A percentile compares a stretch with the other conserved stretches of the same genome.
These are phyloP conservation scores for Talinum fruticosum DNA, from an alignment of 148 eudicot genomes.

Conservation along the genomic window DNA sequence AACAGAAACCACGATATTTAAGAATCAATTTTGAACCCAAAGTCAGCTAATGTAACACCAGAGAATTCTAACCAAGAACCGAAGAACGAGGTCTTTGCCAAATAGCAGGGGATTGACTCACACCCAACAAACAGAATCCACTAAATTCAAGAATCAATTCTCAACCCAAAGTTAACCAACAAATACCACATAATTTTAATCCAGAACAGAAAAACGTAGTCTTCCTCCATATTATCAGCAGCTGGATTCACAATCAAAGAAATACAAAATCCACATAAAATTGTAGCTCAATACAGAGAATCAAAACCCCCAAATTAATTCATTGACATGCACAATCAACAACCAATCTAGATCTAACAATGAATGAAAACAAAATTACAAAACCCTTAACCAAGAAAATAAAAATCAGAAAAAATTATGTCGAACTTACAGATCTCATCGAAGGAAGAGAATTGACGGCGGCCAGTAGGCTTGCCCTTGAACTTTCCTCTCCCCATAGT, in stretches of 20 bases:
- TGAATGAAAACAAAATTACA: not conserved
- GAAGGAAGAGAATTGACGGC: slow-evolving; percentile 57
- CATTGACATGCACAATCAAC: not conserved
- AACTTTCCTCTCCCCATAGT: slow-evolving; percentile 68
- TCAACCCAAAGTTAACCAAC: too few relatives aligned
- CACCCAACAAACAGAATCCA: too few relatives aligned
- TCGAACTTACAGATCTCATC: slow-evolving; percentile 53
- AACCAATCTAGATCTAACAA: not conserved
- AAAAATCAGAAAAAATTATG: not conserved
- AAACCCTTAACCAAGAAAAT: slow-evolving; percentile 7
- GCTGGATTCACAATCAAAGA: not conserved
- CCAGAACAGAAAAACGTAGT: not conserved
- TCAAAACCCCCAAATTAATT: not conserved
- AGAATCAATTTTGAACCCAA: too few relatives aligned
- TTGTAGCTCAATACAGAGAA: slow-evolving; percentile 3
- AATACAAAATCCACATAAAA: not conserved
- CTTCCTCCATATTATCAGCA: not conserved
- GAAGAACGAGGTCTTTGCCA: not conserved
- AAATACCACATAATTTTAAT: too few relatives aligned
- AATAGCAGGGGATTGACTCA: too few relatives aligned
- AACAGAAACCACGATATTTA: not conserved
- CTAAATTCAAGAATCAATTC: too few relatives aligned
- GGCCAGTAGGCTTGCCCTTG: slow-evolving; percentile 72
- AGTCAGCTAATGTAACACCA: too few relatives aligned
- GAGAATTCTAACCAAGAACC: too few relatives aligned